phyloP scores from a whole-genome alignment of 2,329 filamentous ascomycete species.

The Aschersonia sp. region DNA sequence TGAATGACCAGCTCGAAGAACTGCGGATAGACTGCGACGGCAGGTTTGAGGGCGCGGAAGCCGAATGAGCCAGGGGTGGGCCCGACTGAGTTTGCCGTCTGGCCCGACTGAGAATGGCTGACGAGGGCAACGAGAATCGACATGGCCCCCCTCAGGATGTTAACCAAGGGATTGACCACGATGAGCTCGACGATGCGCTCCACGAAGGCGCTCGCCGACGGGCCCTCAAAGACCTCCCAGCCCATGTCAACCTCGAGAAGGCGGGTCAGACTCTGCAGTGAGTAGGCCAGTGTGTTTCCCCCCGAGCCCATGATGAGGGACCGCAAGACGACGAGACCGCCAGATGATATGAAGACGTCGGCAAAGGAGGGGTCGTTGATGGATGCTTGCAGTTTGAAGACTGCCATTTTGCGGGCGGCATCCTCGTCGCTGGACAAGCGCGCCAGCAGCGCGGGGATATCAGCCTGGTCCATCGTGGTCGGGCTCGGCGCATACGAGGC shows the following conservation, averaged over 20 bases:
- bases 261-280: conserved; percentile 74
- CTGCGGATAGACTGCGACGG: conserved; percentile 78
- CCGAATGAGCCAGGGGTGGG: conserved; percentile 52
- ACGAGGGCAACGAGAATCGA: conserved; percentile 90
- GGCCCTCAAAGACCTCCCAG: conserved; percentile 71
- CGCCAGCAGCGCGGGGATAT: conserved; percentile 49
- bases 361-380: conserved; percentile 95
- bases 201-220: conserved; percentile 49
- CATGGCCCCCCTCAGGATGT: conserved; percentile 93
- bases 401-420: conserved; percentile 92
- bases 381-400: conserved; percentile 90
- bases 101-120: conserved; percentile 57
- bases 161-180: conserved; percentile 89
- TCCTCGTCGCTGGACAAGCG: conserved; percentile 61
- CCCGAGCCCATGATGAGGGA: conserved; percentile 71
- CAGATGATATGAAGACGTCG: conserved; percentile 85
- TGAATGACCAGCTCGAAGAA: conserved; percentile 91
- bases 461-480: conserved; percentile 45
- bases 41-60: conserved; percentile 82
- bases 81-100: conserved; percentile 17
- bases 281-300: conserved; percentile 92
- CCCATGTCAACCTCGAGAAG: conserved; percentile 94
- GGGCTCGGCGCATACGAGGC: background rate
- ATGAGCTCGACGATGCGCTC: conserved; percentile 79
- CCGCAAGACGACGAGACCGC: conserved; percentile 68